These are phyloP conservation scores for Vaccinium darrowii DNA, from an alignment of 148 eudicot genomes.

Conservation along the genomic window DNA sequence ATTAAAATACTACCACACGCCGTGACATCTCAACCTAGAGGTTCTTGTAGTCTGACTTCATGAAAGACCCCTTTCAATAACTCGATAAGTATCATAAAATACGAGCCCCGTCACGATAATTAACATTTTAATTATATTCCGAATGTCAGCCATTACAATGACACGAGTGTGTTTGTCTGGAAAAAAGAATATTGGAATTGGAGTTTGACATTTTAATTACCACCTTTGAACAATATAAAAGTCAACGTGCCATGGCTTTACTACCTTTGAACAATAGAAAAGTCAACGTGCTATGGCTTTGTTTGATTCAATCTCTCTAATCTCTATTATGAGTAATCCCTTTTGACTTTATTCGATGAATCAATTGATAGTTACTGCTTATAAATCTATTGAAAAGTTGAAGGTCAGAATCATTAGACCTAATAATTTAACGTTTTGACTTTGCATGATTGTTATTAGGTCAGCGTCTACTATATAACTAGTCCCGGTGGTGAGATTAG, in stretches of 20 bases:
- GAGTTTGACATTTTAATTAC: neutral
- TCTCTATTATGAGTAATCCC: neutral
- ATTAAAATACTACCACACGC: no score
- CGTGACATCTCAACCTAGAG: no score
- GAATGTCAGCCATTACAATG: neutral
- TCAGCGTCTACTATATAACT: neutral
- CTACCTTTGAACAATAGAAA: no score
- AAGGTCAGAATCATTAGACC: neutral
- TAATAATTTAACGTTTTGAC: neutral
- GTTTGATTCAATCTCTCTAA: no score
- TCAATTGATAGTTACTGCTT: neutral
- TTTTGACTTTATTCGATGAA: neutral
- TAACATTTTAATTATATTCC: neutral
- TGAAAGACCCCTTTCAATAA: no score
- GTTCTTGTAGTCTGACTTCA: no score
- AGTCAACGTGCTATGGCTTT: no score
- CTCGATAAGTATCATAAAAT: neutral
- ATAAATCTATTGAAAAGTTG: neutral
- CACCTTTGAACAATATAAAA: neutral
- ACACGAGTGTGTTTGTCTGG: neutral
- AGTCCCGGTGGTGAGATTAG: no score
- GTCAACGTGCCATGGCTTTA: no score
- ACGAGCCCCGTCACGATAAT: neutral
- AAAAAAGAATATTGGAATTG: neutral
- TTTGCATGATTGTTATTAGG: neutral